Conservation (phyloP, 2,329 filamentous ascomycete genomes). For the Elsinoe arachidis region DNA sequence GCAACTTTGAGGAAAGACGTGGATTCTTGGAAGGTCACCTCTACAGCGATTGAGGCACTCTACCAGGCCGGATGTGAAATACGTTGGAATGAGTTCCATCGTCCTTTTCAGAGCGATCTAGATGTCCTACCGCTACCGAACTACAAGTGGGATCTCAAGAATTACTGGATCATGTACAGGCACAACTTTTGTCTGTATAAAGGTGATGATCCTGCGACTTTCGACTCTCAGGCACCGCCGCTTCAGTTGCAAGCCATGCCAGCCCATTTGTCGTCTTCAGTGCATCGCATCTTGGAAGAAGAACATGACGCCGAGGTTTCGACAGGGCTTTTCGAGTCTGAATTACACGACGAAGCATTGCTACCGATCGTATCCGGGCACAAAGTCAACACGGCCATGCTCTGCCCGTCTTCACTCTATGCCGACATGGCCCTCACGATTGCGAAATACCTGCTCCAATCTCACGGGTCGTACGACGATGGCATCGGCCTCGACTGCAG, state of each 20-base stretch:
- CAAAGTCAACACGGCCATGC: conserved; percentile 34
- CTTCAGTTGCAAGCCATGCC: background rate
- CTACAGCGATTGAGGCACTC: conserved; percentile 37
- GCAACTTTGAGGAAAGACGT: conserved; percentile 15
- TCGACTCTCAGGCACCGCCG: background rate
- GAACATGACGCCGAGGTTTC: no score
- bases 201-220: conserved; percentile 6
- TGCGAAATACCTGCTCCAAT: conserved; percentile 22
- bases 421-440: conserved; percentile 29
- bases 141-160: conserved; percentile 28
- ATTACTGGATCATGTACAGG: conserved; percentile 31
- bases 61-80: conserved; percentile 51
- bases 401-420: conserved; percentile 21
- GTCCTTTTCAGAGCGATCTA: conserved; percentile 39
- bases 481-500: conserved; percentile 28
- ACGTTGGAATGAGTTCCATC: conserved; percentile 54
- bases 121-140: conserved; percentile 45
- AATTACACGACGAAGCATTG: conserved; percentile 21
- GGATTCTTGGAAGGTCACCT: conserved; percentile 35
- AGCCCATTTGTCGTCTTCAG: background rate
- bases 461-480: background rate
- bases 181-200: conserved; percentile 27
- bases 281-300: conserved; percentile 21
- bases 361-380: no score
- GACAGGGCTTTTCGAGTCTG: conserved; percentile 32